Percentiles rank a stretch among this genome's conserved stretches.
These are phyloP conservation scores for Tilletia horrida DNA, from an alignment of 1,284 basidiomycete genomes.

Conservation along the genomic window DNA sequence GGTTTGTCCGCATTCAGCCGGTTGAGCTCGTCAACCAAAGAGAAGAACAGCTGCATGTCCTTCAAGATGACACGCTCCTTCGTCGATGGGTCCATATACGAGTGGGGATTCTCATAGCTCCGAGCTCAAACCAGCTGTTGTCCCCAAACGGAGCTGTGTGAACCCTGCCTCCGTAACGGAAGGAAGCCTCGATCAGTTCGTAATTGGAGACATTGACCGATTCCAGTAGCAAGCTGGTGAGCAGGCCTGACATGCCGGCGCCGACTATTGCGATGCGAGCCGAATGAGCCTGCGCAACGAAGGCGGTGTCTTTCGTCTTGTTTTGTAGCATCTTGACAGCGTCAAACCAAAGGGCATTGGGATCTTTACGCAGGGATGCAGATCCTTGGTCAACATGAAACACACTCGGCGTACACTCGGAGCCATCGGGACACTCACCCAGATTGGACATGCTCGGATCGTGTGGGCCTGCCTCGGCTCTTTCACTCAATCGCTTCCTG, in stretches of 20 bases:
- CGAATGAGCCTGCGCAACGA: too few species aligned
- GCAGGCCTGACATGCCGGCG: conserved; percentile 38
- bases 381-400: too few species aligned
- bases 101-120: conserved; percentile 37
- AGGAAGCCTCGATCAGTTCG: conserved; percentile 35
- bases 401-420: too few species aligned
- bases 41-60: conserved; percentile 45
- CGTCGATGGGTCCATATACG: conserved; percentile 24
- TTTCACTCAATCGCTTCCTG: too few species aligned
- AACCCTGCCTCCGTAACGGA: conserved; percentile 37
- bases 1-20: conserved; percentile 31
- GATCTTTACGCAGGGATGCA: too few species aligned
- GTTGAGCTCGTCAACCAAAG: conserved; percentile 40
- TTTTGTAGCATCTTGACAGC: too few species aligned
- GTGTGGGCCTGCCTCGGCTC: too few species aligned
- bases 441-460: too few species aligned
- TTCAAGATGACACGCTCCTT: conserved; percentile 34
- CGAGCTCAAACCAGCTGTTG: conserved; percentile 37
- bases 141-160: conserved; percentile 34
- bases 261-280: conserved; percentile 34
- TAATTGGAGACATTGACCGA: conserved; percentile 38
- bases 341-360: too few species aligned
- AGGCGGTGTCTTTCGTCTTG: too few species aligned
- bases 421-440: too few species aligned
- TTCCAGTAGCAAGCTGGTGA: conserved; percentile 36